phyloP scores from a whole-genome alignment of 805 yeast genomes.

The Saccharomycopsis fodiens region DNA sequence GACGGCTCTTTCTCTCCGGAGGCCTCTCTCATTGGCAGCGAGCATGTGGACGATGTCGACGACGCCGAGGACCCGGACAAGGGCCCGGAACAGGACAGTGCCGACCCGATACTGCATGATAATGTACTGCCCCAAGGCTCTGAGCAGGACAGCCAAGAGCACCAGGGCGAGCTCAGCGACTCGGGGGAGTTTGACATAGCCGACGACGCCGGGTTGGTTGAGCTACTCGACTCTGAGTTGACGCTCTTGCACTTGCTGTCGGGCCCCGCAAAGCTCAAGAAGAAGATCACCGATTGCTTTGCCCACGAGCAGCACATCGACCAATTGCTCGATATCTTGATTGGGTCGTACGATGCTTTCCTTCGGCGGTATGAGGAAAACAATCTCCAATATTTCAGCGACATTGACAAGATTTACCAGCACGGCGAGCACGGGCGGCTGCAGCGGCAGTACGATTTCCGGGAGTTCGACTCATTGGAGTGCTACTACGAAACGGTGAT shows the following conservation, averaged over 20 bases:
- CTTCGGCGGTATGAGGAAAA: conserved; percentile 9
- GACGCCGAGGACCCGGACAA: background rate
- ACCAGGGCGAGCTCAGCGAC: background rate
- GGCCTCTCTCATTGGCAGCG: conserved; percentile 15
- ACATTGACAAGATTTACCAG: background rate
- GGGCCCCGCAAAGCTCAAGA: conserved; percentile 1
- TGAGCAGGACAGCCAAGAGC: background rate
- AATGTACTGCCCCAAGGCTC: background rate
- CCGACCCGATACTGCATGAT: background rate
- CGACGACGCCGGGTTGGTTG: conserved; percentile 6
- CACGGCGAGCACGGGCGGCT: background rate
- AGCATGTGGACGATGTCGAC: conserved; percentile 2
- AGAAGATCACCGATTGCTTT: conserved; percentile 9
- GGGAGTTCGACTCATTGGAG: conserved; percentile 14
- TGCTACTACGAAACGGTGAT: conserved; percentile 15
- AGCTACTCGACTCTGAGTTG: conserved; percentile 13
- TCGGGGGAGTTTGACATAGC: background rate
- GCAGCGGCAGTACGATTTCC: conserved; percentile 11
- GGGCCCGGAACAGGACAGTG: background rate
- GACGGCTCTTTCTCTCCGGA: conserved; percentile 18
- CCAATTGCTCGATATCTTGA: conserved; percentile 11
- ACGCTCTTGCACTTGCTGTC: conserved; percentile 2
- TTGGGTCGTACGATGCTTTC: conserved; percentile 14
- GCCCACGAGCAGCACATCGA: conserved; percentile 10
- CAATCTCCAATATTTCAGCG: background rate